Percentiles rank a stretch among this genome's conserved stretches.
phyloP scores from a whole-genome alignment of 2,329 filamentous ascomycete species.

The Xylariomycetidae sp. region DNA sequence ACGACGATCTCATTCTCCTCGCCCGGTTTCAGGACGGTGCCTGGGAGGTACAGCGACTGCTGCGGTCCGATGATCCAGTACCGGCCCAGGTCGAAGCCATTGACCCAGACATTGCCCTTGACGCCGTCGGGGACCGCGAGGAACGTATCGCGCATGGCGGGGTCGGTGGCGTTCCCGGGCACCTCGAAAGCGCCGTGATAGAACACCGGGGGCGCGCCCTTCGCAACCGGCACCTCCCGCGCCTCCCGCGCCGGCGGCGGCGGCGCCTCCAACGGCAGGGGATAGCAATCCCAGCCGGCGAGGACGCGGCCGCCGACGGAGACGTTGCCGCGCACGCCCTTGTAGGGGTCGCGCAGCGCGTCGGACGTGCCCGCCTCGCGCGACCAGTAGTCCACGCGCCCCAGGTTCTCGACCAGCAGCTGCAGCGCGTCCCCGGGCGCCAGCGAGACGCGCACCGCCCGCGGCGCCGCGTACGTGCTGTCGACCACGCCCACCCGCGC shows the following conservation, averaged over 20 bases:
- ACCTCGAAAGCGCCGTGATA: constrained; percentile 27
- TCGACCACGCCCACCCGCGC: constrained; percentile 38
- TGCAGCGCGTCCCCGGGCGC: constrained; percentile 33
- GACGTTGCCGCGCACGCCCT: constrained; percentile 40
- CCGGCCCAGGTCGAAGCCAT: constrained; percentile 37
- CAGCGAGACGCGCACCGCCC: constrained; percentile 31
- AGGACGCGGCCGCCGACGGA: constrained; percentile 29
- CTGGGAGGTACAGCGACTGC: constrained; percentile 40
- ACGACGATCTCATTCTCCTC: constrained; percentile 34
- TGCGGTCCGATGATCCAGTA: constrained; percentile 43
- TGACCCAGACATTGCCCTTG: constrained; percentile 42
- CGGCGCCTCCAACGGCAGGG: constrained; percentile 28
- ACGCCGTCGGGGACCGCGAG: constrained; percentile 32
- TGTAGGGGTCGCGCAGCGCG: constrained; percentile 35
- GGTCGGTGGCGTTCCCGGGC: constrained; percentile 21
- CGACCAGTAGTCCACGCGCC: constrained; percentile 40
- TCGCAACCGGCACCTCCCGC: constrained; percentile 6
- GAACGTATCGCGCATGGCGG: constrained; percentile 27
- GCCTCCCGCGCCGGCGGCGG: neutral
- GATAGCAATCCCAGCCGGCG: constrained; percentile 33
- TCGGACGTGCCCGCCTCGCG: constrained; percentile 23
- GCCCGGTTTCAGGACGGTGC: constrained; percentile 27
- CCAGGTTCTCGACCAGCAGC: constrained; percentile 45
- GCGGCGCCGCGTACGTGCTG: constrained; percentile 34
- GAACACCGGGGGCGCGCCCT: constrained; percentile 22